phyloP scores from a whole-genome alignment of 2,329 filamentous ascomycete genomes.

The Scopulariopsis brevicaulis region DNA sequence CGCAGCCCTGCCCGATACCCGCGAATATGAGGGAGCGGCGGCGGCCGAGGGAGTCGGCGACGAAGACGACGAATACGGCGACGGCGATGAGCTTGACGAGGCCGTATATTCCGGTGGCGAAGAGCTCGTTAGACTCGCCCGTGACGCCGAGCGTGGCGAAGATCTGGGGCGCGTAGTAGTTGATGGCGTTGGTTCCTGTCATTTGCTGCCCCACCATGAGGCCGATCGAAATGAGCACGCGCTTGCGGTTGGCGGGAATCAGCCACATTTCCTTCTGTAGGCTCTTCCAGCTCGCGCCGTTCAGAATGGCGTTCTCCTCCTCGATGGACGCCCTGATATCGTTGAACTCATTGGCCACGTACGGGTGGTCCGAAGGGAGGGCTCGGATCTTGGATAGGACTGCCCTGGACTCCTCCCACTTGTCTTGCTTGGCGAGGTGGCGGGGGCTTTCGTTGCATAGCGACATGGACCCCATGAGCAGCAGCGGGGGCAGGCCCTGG shows the following conservation, averaged over 20 bases:
- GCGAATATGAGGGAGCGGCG: constrained; percentile 51
- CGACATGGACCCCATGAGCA: constrained; percentile 7
- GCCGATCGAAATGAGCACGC: constrained; percentile 48
- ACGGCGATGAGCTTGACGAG: constrained; percentile 58
- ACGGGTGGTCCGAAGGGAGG: constrained; percentile 40
- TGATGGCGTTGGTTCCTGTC: constrained; percentile 28
- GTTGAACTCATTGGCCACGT: constrained; percentile 45
- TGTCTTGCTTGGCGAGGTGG: constrained; percentile 55
- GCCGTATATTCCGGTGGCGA: constrained; percentile 65
- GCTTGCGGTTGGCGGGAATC: constrained; percentile 49
- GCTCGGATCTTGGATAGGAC: constrained; percentile 40
- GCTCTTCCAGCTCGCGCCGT: constrained; percentile 42
- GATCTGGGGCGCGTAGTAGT: constrained; percentile 61
- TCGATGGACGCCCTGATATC: constrained; percentile 53
- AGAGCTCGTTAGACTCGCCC: constrained; percentile 46
- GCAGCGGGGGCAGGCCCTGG: constrained; percentile 52
- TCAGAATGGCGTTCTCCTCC: constrained; percentile 45
- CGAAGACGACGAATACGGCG: constrained; percentile 52
- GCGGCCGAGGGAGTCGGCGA: constrained; percentile 58
- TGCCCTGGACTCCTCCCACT: constrained; percentile 50
- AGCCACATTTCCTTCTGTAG: constrained; percentile 46
- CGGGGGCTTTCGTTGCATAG: constrained; percentile 38
- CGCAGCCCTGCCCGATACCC: constrained; percentile 45
- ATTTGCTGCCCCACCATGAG: constrained; percentile 62
- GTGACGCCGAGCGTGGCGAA: constrained; percentile 53